Percentiles rank a stretch among this genome's conserved stretches.
phyloP scores from a whole-genome alignment of 768 basidiomycete genomes.

The Psilocybe azurescens region DNA sequence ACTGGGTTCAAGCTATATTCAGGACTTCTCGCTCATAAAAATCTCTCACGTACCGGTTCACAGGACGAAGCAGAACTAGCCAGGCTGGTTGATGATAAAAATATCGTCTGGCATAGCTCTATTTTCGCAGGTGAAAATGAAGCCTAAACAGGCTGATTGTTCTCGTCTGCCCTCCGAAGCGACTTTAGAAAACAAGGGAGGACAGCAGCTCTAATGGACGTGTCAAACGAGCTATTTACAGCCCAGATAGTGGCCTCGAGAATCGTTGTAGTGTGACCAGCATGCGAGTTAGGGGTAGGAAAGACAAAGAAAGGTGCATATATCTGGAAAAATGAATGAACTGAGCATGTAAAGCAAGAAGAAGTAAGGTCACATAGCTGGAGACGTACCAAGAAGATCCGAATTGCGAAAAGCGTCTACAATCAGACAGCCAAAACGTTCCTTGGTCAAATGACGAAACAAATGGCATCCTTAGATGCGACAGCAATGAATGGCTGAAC shows the following conservation, averaged over 20 bases:
- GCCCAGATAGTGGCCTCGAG: neutral
- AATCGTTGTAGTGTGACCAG: neutral
- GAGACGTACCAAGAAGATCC: neutral
- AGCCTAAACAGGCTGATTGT: neutral
- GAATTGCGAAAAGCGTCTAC: neutral
- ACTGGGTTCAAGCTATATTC: neutral
- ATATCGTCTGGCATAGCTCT: neutral
- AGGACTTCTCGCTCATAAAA: neutral
- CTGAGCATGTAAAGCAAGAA: neutral
- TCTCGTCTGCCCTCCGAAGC: neutral
- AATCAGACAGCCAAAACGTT: neutral
- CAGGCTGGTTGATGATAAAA: neutral
- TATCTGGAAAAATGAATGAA: neutral
- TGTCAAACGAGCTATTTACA: neutral
- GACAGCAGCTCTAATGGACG: neutral
- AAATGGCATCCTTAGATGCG: neutral
- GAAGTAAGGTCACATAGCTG: neutral
- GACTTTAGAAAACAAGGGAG: neutral
- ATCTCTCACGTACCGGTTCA: neutral
- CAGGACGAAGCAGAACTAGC: neutral
- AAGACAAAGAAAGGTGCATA: neutral
- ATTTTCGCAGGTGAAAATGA: neutral
- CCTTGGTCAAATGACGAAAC: neutral
- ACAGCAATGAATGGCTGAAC: neutral
- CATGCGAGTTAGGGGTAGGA: neutral